These are phyloP conservation scores for Cylindrotheca fusiformis DNA, from an alignment of 108 stramenopile genomes.

Conservation along the genomic window DNA sequence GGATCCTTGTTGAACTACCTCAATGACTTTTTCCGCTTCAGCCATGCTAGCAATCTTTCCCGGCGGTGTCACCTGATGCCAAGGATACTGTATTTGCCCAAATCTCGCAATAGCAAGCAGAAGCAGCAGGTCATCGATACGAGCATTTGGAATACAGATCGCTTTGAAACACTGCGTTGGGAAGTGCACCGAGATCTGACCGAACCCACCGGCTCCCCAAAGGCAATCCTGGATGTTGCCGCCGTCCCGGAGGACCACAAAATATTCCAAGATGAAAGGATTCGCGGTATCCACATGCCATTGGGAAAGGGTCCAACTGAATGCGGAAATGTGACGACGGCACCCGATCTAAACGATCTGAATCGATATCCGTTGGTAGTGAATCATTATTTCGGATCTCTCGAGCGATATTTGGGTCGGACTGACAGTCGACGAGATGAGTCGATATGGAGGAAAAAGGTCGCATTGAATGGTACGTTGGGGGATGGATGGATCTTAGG, in stretches of 20 bases:
- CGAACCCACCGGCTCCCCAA: slow-evolving; percentile 21
- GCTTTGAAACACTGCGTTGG: slow-evolving; percentile 44
- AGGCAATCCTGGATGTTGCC: slow-evolving; percentile 32
- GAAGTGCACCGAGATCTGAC: slow-evolving; percentile 24
- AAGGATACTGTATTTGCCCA: too few relatives aligned
- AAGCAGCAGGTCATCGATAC: too few relatives aligned
- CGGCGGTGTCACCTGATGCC: too few relatives aligned
- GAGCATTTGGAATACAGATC: slow-evolving; percentile 14
- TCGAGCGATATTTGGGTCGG: slow-evolving; percentile 33
- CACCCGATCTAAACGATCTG: slow-evolving; percentile 11
- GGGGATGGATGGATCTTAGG: slow-evolving; percentile 28
- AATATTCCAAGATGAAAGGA: slow-evolving; percentile 9
- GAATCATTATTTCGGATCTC: slow-evolving; percentile 41
- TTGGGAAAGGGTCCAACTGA: slow-evolving; percentile 4
- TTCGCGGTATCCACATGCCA: slow-evolving; percentile 31
- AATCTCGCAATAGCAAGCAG: too few relatives aligned
- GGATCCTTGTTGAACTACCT: slow-evolving; percentile 9
- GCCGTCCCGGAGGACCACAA: slow-evolving; percentile 17
- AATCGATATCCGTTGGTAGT: slow-evolving; percentile 22
- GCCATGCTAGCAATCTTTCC: too few relatives aligned
- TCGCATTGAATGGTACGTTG: slow-evolving; percentile 11
- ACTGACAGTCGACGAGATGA: slow-evolving; percentile 28
- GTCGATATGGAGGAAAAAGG: slow-evolving; percentile 13
- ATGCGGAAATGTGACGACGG: slow-evolving; percentile 21
- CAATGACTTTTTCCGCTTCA: too few relatives aligned